Evolutionary conservation across 2,329 filamentous ascomycete species (phyloP), one percentile per base, ranked within the genome.

Genomic region (Fusarium brachygibbosum): DNA sequence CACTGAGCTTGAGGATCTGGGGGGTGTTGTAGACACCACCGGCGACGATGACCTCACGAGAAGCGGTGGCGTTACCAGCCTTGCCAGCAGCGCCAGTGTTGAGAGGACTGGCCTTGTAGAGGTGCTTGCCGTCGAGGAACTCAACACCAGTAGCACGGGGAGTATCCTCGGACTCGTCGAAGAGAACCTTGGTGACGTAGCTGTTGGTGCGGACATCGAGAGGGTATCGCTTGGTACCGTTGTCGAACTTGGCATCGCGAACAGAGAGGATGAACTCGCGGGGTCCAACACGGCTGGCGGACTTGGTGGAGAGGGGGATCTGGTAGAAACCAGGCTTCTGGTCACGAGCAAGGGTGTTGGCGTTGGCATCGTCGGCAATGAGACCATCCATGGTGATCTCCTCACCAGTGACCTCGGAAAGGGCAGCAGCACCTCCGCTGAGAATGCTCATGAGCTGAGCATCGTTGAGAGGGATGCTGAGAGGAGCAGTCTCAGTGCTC

Each of bases 231-330:
- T 68, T 73, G 25, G 70, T 58, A 4, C 62, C 70, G 48, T 69
- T 69, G 13, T 56, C 19, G 32, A 51, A 29, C 34, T 60, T 70
- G 7, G 66, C 66, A 14, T 71, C 68, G 1, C 68, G 63, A 9
- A 73, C 70, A 25, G 68, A 60, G 35, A 87, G 73, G 45, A 90
- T 78, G 56, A 88, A 87, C 62, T 89, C 85, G 29, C 87, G 84
- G 4, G 86, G 79, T 35, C 87, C 85, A 48, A 80, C 84, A 40
- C 88, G 87, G 60, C 82, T 81, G 55, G 79, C 82, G 14, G 82
- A 76, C 21, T 82, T 79, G 53, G 85, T 84, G n/a, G 83, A 83
- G 32, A 89, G 74, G 4, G 88, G 88, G 8, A 91, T 84, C 70
- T 90, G 87, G 75, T 84, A 89, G 57, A 85, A 80, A 2, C 82